Conservation (phyloP, 169 alveolate genomes). For the Plasmodium vinckei region DNA sequence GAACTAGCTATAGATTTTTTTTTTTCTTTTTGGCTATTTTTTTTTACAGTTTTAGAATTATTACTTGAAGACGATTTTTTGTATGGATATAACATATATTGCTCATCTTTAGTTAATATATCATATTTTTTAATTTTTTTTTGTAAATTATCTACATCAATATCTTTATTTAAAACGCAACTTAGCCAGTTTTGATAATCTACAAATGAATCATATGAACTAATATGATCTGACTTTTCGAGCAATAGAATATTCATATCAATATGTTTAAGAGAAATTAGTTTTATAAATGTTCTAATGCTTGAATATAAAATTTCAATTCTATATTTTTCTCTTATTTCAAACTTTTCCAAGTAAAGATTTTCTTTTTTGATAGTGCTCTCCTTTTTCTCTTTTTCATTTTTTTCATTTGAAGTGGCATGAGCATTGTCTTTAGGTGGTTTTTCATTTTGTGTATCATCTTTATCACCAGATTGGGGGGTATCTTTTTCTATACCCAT, state of each 20-base stretch:
- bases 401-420: not conserved
- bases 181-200: conserved; percentile 72
- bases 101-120: conserved; percentile 56
- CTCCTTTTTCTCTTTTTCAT: not conserved
- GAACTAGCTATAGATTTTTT: not conserved
- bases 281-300: conserved; percentile 40
- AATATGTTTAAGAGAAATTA: conserved; percentile 20
- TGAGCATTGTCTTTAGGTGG: not conserved
- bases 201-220: conserved; percentile 54
- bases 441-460: not conserved
- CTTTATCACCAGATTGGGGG: conserved; percentile 5
- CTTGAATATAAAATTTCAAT: conserved; percentile 56
- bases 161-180: conserved; percentile 15
- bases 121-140: conserved; percentile 17
- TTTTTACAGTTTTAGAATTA: not conserved
- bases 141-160: conserved; percentile 28
- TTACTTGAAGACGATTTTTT: not conserved
- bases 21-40: conserved; percentile 1
- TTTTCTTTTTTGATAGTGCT: not conserved
- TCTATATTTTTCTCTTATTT: conserved; percentile 74
- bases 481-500: conserved; percentile 5
- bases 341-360: conserved; percentile 66
- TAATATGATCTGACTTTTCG: conserved; percentile 8
- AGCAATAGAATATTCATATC: conserved; percentile 19
- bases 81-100: conserved; percentile 41